phyloP scores from a whole-genome alignment of 192 early-diverging fungal species.

The Backusella sp. region DNA sequence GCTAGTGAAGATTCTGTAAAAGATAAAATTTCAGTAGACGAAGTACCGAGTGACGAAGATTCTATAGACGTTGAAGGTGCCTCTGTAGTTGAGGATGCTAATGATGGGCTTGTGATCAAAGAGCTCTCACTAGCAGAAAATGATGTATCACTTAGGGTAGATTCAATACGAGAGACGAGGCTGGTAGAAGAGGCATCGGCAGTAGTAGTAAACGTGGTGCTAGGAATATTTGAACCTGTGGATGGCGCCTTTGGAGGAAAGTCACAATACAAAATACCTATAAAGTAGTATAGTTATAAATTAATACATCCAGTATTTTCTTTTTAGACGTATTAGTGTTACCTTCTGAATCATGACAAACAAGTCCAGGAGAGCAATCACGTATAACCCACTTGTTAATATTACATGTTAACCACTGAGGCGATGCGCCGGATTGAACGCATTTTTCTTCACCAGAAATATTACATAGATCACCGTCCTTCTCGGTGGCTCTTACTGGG shows the following conservation, averaged over 20 bases:
- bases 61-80: neutral
- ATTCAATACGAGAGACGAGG: neutral
- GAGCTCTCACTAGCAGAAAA: neutral
- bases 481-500: neutral
- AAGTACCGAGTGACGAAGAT: neutral
- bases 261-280: neutral
- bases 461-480: neutral
- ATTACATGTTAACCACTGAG: conserved; percentile 23
- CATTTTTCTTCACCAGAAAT: conserved; percentile 11
- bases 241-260: neutral
- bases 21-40: neutral
- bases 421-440: neutral
- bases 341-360: conserved; percentile 11
- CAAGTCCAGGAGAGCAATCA: conserved; percentile 16
- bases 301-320: neutral
- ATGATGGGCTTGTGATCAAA: no score
- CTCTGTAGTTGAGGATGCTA: neutral
- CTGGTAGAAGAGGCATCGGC: neutral
- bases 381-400: conserved; percentile 21
- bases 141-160: neutral
- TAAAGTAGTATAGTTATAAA: neutral
- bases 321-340: neutral
- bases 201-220: neutral
- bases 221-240: neutral
- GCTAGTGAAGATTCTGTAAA: neutral